Base-by-base conservation (phyloP, 2,329 filamentous ascomycete species). In the Periconia sp. region DNA sequence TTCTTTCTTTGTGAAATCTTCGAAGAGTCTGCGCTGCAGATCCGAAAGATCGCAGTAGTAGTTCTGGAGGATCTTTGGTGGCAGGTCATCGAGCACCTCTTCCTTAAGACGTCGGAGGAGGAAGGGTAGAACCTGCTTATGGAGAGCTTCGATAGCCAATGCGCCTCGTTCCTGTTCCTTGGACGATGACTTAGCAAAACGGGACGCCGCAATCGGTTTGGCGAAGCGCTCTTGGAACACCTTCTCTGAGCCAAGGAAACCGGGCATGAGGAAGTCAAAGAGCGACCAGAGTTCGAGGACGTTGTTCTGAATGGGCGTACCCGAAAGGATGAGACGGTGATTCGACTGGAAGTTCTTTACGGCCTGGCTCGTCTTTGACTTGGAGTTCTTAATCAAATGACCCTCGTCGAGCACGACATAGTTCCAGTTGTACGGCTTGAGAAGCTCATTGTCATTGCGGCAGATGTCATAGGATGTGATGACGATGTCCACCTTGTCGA, bases 11-110 rank as follows among this genome's bases (percentile, higher is more conserved):
- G 86, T 88, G 68, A 99, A 99, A 65, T 97, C 92, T 31, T 97
- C 94, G 60, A 99, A 99, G 1, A 99, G 81, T 68, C 89, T 95
- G 75, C 87, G 88, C 70, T 99, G 94, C 37, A 99, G 76, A 43
- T 99, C 94, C 61, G 90, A 96, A 13, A 96, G 85, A 63, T 99
- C 94, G 70, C 94, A 99, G 74, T 99, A 99, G 75, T 99, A 99
- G 71, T 99, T 99, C 68, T 99, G 94, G 37, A 99, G 76, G 61
- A 99, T 99, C 83, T 99, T 99, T 6, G 94, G 94, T 2, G 94
- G 94, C 7, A 99, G 78, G 61, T 99, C 94, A 57, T 99, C 89
- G 46, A 99, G 78, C 13, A 99, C 94, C 69, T 99, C 94, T 73
- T 99, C 94, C 73, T 99, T 99, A 57, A 99, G 81, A 59, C 94